These are phyloP conservation scores for Fusarium mexicanum DNA, from an alignment of 2,329 filamentous ascomycete genomes.

Conservation along the genomic window DNA sequence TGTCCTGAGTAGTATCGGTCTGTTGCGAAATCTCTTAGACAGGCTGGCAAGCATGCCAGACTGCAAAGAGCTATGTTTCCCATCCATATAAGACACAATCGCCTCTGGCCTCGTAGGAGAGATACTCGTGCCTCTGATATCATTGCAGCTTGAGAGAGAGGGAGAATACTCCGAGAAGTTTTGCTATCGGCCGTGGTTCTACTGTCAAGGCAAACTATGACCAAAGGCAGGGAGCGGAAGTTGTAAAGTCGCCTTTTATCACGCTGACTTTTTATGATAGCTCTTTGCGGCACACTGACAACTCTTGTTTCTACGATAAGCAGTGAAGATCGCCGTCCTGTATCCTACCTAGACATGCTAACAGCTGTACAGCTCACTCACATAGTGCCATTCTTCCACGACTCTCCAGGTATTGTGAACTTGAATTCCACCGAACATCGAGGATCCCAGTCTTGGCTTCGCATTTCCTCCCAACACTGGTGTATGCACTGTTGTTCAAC, in stretches of 20 bases:
- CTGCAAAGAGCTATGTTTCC: slow-evolving; percentile 36
- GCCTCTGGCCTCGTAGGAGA: slow-evolving; percentile 13
- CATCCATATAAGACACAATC: slow-evolving; percentile 24
- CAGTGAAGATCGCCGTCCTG: no score
- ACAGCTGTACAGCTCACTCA: slow-evolving; percentile 10
- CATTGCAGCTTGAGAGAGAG: slow-evolving; percentile 27
- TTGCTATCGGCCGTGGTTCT: slow-evolving; percentile 32
- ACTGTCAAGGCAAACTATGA: slow-evolving; percentile 29
- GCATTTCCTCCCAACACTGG: slow-evolving; percentile 21
- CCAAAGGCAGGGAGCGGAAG: slow-evolving; percentile 31
- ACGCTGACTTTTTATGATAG: slow-evolving; percentile 34
- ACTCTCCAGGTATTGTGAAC: slow-evolving; percentile 7
- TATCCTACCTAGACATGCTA: not conserved
- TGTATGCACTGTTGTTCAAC: slow-evolving; percentile 20
- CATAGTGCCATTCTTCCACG: slow-evolving; percentile 19
- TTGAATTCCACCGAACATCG: slow-evolving; percentile 24
- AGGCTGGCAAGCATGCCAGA: not conserved
- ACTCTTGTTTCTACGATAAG: slow-evolving; percentile 38
- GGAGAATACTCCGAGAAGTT: slow-evolving; percentile 9
- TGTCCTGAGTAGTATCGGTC: slow-evolving; percentile 43
- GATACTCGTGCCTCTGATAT: slow-evolving; percentile 21
- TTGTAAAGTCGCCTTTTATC: slow-evolving; percentile 19
- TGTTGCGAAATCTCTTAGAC: not conserved
- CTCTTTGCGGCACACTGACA: slow-evolving; percentile 31
- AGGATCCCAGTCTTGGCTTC: slow-evolving; percentile 32